These are phyloP conservation scores for Colletotrichum orchidophilum DNA, from an alignment of 2,329 filamentous ascomycete genomes.

Conservation along the genomic window DNA sequence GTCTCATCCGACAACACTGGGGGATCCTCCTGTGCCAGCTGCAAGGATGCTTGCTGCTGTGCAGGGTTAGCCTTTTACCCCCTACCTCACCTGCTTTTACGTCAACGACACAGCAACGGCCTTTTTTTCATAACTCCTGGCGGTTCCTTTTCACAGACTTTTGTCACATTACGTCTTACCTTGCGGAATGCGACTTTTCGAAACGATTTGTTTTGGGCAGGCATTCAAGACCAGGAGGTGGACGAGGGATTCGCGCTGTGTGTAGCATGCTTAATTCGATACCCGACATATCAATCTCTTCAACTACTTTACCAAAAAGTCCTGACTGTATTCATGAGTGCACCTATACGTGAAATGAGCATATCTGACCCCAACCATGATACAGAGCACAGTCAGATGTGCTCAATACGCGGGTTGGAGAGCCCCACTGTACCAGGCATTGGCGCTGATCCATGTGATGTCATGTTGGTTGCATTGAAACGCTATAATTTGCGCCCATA, in stretches of 20 bases:
- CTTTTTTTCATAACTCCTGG: constrained; percentile 23
- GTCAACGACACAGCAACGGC: constrained; percentile 30
- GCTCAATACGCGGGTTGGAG: not conserved
- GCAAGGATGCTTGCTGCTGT: constrained; percentile 1
- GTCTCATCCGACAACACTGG: constrained; percentile 16
- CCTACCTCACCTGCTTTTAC: constrained; percentile 3
- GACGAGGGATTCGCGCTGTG: constrained; percentile 15
- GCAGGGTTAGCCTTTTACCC: not conserved
- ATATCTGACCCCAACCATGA: not conserved
- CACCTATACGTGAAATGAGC: not conserved
- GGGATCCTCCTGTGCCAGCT: not conserved
- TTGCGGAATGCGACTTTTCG: constrained; percentile 19
- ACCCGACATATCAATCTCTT: constrained; percentile 34
- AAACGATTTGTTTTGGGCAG: constrained; percentile 15
- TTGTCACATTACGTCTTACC: constrained; percentile 8
- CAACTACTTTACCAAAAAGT: not conserved
- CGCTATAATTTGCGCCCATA: not conserved
- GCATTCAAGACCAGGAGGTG: not conserved
- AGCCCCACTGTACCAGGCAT: not conserved
- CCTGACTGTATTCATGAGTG: not conserved
- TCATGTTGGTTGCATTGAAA: constrained; percentile 12
- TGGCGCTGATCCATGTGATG: constrained; percentile 5
- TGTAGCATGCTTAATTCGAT: constrained; percentile 34
- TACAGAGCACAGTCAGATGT: not conserved
- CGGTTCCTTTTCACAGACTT: constrained; percentile 1